Evolutionary conservation across 306 rosid genomes (phyloP).

Genomic region (Vigna nakashimae): DNA sequence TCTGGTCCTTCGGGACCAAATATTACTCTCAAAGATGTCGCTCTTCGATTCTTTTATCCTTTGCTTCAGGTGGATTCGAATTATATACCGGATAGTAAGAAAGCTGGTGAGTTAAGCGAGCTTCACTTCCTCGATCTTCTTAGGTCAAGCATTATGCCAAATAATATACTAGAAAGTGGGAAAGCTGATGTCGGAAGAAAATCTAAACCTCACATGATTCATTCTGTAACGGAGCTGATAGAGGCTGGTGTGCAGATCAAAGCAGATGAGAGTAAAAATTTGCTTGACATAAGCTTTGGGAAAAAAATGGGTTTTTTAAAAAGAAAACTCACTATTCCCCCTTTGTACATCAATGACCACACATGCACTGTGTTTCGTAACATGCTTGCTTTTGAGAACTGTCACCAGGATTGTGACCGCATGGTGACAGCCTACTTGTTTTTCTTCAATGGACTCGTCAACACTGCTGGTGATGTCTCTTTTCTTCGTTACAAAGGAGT

Average conservation of each 20-base stretch:
- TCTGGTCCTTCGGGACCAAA: not conserved
- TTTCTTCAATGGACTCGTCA: conserved; percentile 58
- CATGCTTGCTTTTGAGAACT: conserved; percentile 58
- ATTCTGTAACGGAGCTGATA: conserved; percentile 41
- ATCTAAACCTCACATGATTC: conserved; percentile 20
- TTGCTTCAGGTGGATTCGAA: conserved; percentile 37
- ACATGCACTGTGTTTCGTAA: conserved; percentile 57
- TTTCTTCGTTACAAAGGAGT: conserved; percentile 51
- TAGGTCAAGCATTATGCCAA: conserved; percentile 37
- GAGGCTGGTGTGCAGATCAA: conserved; percentile 53
- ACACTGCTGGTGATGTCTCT: conserved; percentile 48
- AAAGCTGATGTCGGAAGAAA: no score
- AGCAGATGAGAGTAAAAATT: not conserved
- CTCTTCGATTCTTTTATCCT: conserved; percentile 49
- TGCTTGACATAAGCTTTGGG: conserved; percentile 45
- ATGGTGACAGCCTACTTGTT: conserved; percentile 56
- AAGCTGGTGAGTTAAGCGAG: not conserved
- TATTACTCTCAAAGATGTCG: conserved; percentile 35
- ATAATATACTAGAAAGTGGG: no score
- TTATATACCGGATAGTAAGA: not conserved
- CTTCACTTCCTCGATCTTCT: conserved; percentile 56
- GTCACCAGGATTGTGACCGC: conserved; percentile 48
- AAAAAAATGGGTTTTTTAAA: not conserved
- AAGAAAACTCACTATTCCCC: conserved; percentile 44
- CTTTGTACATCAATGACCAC: conserved; percentile 48